Percentiles rank a stretch among this genome's conserved stretches.
Conservation (phyloP, 257 asterid species). For the Jacaranda copaia region DNA sequence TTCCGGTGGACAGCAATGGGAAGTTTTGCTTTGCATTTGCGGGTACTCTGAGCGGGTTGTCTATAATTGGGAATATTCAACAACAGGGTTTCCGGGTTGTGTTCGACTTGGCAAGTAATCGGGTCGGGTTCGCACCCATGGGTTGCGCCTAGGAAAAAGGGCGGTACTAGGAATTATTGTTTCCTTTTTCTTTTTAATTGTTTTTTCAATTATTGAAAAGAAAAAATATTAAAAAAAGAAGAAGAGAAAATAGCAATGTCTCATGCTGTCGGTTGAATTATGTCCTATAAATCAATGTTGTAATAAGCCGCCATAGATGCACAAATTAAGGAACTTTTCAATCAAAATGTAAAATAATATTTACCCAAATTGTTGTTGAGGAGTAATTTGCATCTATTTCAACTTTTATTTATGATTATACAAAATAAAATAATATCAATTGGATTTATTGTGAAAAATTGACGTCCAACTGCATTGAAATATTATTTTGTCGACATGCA, state of each 20-base stretch:
- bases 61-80: conserved; percentile 68
- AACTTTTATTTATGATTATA: too few relatives aligned
- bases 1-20: conserved; percentile 76
- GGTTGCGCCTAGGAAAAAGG: conserved; percentile 41
- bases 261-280: conserved; percentile 24
- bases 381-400: too few relatives aligned
- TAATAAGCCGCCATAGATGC: background rate
- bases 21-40: conserved; percentile 93
- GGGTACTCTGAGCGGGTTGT: conserved; percentile 73
- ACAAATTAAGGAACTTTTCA: background rate
- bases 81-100: conserved; percentile 78
- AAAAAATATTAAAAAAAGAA: background rate
- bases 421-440: too few relatives aligned
- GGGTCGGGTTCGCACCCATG: conserved; percentile 63
- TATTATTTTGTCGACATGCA: too few relatives aligned
- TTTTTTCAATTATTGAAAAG: background rate
- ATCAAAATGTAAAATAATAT: background rate
- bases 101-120: conserved; percentile 53
- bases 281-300: background rate
- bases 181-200: conserved; percentile 1
- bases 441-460: too few relatives aligned
- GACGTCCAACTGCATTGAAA: too few relatives aligned
- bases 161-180: background rate
- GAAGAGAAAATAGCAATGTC: conserved; percentile 13
- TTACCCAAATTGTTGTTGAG: too few relatives aligned